A percentile compares a stretch with the other conserved stretches of the same genome.
phyloP scores from a whole-genome alignment of 441 rosid genomes.

The Pelargonium cotyledonis region DNA sequence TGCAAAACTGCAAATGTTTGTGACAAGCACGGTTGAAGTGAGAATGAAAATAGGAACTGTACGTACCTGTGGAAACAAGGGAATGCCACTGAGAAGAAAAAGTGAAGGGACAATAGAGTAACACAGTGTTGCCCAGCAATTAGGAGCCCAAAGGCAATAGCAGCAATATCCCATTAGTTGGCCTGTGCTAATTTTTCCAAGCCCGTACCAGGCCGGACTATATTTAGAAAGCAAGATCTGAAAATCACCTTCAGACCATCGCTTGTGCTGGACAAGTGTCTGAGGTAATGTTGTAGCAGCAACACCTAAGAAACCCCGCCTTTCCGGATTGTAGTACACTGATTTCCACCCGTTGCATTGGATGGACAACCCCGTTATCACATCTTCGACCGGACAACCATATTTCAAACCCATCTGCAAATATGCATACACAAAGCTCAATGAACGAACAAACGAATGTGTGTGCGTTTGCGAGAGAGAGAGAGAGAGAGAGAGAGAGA shows the following conservation, averaged over 20 bases:
- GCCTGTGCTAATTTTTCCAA: constrained; percentile 44
- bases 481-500: constrained; percentile 6
- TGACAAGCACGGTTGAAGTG: background rate
- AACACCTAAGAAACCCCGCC: constrained; percentile 52
- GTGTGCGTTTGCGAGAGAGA: background rate
- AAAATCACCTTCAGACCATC: constrained; percentile 75
- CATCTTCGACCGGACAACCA: constrained; percentile 70
- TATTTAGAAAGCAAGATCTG: constrained; percentile 50
- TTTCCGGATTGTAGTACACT: constrained; percentile 48
- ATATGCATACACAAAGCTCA: constrained; percentile 11
- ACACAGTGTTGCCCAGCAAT: constrained; percentile 35
- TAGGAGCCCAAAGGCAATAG: constrained; percentile 57
- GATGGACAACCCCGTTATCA: constrained; percentile 63
- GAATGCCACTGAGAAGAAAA: constrained; percentile 42
- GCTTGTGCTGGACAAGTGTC: constrained; percentile 55
- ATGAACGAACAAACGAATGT: background rate
- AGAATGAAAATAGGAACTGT: background rate
- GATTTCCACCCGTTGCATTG: constrained; percentile 74
- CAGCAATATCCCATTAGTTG: constrained; percentile 37
- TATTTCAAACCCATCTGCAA: constrained; percentile 68
- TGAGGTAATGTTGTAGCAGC: constrained; percentile 53
- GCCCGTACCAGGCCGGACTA: constrained; percentile 46
- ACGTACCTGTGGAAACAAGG: constrained; percentile 67
- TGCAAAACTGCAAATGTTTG: background rate
- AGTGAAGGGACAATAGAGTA: constrained; percentile 53